Conservation (phyloP, 1,139 yeast genomes). For the Nakaseomyces uthaithaninus region DNA sequence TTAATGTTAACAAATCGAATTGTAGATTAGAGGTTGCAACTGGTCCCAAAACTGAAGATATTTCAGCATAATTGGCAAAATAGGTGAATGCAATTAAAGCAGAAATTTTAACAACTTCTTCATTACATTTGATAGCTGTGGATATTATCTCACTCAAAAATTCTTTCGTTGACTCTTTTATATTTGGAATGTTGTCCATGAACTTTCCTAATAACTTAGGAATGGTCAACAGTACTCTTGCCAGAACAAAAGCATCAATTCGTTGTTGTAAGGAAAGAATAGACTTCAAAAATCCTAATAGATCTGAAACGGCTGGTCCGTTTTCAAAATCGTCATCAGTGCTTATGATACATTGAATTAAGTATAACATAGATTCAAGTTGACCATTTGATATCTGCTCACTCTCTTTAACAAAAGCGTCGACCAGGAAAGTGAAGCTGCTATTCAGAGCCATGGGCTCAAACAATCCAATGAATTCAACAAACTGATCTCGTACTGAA, state of each 20-base stretch:
- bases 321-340: constrained; percentile 18
- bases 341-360: constrained; percentile 22
- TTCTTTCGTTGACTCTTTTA: constrained; percentile 36
- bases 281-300: constrained; percentile 5
- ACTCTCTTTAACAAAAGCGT: not conserved
- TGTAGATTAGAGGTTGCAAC: constrained; percentile 30
- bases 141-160: constrained; percentile 36
- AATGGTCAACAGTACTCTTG: constrained; percentile 42
- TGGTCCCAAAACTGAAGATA: constrained; percentile 28
- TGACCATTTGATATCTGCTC: not conserved
- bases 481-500: constrained; percentile 46
- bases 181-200: constrained; percentile 30
- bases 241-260: constrained; percentile 28
- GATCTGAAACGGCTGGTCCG: constrained; percentile 1
- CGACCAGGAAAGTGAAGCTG: constrained; percentile 1
- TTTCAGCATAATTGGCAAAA: constrained; percentile 43
- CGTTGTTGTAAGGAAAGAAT: constrained; percentile 9
- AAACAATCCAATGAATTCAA: constrained; percentile 33
- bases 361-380: constrained; percentile 31
- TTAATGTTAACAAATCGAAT: constrained; percentile 33
- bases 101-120: constrained; percentile 37
- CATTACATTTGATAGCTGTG: constrained; percentile 23
- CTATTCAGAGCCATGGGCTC: not conserved
- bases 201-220: constrained; percentile 55
- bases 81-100: constrained; percentile 48